These are phyloP conservation scores for Paraglomus brasilianum DNA, from an alignment of 192 early-diverging fungal genomes.

Conservation along the genomic window DNA sequence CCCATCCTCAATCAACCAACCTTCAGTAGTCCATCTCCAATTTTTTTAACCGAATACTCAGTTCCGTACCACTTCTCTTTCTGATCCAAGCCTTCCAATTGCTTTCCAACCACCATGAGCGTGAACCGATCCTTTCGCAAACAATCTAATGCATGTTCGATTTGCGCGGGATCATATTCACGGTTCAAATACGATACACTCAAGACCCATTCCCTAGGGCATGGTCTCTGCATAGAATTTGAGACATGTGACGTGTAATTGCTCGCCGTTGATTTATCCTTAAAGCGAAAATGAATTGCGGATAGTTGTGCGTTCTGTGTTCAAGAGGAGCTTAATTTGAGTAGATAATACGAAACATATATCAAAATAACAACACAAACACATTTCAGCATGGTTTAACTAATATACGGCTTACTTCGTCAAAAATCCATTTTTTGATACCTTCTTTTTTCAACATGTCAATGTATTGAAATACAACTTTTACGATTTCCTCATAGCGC, in stretches of 20 bases:
- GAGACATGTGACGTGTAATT: slow-evolving; percentile 68
- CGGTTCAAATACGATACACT: slow-evolving; percentile 67
- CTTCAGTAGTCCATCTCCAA: slow-evolving; percentile 50
- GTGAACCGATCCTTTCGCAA: slow-evolving; percentile 39
- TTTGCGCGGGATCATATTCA: slow-evolving; percentile 59
- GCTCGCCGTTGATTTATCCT: slow-evolving; percentile 70
- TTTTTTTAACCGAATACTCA: slow-evolving; percentile 63
- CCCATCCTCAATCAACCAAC: slow-evolving; percentile 45
- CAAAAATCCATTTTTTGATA: slow-evolving; percentile 76
- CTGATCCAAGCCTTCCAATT: slow-evolving; percentile 26
- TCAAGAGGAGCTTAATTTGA: not conserved
- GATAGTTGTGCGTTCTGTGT: slow-evolving; percentile 44
- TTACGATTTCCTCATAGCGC: slow-evolving; percentile 78
- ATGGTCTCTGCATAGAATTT: slow-evolving; percentile 75
- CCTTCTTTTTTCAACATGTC: slow-evolving; percentile 72
- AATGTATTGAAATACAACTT: slow-evolving; percentile 86
- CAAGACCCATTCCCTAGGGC: slow-evolving; percentile 65
- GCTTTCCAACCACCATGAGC: slow-evolving; percentile 37
- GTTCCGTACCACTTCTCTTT: slow-evolving; percentile 81
- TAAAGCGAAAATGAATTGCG: slow-evolving; percentile 65
- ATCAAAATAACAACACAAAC: not conserved
- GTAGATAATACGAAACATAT: not conserved
- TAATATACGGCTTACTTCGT: slow-evolving; percentile 62
- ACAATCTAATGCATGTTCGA: slow-evolving; percentile 60
- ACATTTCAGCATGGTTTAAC: slow-evolving; percentile 32